phyloP scores from a whole-genome alignment of 345 rosid genomes.

The Carallia pectinifolia region DNA sequence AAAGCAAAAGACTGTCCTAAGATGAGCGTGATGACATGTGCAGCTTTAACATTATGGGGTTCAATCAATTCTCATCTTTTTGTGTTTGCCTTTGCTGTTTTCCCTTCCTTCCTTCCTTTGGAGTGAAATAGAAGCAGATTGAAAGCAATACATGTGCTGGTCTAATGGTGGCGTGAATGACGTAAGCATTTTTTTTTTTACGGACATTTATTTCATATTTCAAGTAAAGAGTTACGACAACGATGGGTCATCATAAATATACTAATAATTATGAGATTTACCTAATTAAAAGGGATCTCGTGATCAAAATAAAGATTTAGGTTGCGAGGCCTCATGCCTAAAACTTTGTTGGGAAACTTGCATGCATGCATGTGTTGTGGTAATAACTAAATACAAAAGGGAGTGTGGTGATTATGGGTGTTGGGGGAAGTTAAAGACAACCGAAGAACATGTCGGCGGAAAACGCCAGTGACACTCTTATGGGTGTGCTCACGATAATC shows the following conservation, averaged over 20 bases:
- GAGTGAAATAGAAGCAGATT: constrained; percentile 9
- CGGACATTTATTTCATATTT: too few species aligned
- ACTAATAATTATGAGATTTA: too few species aligned
- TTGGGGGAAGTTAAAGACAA: constrained; percentile 6
- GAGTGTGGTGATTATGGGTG: constrained; percentile 6
- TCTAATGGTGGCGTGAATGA: not conserved
- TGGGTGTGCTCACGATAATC: constrained; percentile 25
- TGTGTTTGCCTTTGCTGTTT: not conserved
- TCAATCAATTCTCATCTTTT: constrained; percentile 6
- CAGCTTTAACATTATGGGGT: constrained; percentile 12
- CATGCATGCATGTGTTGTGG: too few species aligned
- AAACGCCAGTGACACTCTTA: constrained; percentile 20
- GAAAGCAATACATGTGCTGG: not conserved
- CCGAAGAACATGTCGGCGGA: constrained; percentile 20
- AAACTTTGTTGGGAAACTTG: too few species aligned
- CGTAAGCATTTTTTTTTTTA: not conserved
- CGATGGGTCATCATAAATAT: too few species aligned
- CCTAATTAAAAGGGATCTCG: too few species aligned
- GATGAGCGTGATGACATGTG: constrained; percentile 22
- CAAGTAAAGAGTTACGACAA: too few species aligned
- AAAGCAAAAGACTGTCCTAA: too few species aligned
- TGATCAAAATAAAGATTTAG: too few species aligned
- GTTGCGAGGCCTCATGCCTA: too few species aligned
- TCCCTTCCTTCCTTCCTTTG: not conserved
- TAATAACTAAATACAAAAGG: too few species aligned